Evolutionary conservation across 2,329 filamentous ascomycete species (phyloP).

Genomic region (Triangularia setosa): DNA sequence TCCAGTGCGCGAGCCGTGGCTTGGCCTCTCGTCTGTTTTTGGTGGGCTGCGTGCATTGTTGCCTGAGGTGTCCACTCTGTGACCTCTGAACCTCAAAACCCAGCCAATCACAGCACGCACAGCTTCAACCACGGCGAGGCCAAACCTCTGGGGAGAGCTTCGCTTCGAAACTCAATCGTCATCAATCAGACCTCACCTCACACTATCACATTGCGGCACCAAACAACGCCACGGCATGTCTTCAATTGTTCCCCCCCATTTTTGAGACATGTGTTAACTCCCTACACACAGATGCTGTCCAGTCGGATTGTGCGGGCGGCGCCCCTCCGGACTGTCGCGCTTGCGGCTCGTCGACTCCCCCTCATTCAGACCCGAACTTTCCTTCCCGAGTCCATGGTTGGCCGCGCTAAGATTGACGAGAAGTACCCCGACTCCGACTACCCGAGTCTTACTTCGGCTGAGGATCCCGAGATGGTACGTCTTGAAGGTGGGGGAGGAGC

Average conservation of each 20-base stretch:
- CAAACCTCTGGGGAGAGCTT: conserved; percentile 14
- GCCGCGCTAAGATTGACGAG: conserved; percentile 45
- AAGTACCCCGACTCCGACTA: conserved; percentile 50
- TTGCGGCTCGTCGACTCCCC: conserved; percentile 48
- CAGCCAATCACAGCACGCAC: not conserved
- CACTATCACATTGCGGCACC: conserved; percentile 34
- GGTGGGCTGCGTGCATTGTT: conserved; percentile 2
- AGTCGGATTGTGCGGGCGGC: conserved; percentile 54
- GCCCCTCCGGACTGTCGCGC: conserved; percentile 43
- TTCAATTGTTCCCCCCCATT: conserved; percentile 3
- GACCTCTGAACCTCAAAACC: not conserved
- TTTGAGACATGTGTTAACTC: conserved; percentile 9
- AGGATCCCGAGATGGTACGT: conserved; percentile 62
- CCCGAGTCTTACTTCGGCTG: conserved; percentile 49
- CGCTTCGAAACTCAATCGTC: conserved; percentile 24
- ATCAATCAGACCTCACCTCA: conserved; percentile 17
- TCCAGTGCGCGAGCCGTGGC: not conserved
- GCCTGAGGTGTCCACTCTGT: conserved; percentile 21
- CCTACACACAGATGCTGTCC: conserved; percentile 52
- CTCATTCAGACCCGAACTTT: conserved; percentile 55
- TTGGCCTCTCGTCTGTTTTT: not conserved
- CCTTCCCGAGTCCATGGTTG: conserved; percentile 47
- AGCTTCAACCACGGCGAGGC: not conserved
- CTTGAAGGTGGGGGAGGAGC: conserved; percentile 17
- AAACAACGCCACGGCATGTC: conserved; percentile 32